These are phyloP conservation scores for Phanerodontia chrysosporium DNA, from an alignment of 768 basidiomycete species.

Conservation along the genomic window DNA sequence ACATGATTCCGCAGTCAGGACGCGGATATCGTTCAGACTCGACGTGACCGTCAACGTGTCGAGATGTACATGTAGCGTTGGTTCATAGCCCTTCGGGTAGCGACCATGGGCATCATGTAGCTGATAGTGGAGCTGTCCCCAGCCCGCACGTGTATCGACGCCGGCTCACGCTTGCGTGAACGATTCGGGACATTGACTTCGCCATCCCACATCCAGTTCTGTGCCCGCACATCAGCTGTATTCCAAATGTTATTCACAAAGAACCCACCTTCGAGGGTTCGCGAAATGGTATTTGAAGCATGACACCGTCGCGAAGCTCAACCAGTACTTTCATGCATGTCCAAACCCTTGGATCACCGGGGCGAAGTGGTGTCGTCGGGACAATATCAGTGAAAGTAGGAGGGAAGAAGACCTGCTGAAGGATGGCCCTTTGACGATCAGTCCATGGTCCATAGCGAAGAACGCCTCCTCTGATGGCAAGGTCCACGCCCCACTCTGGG, in stretches of 20 bases:
- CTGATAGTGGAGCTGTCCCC: constrained; percentile 83
- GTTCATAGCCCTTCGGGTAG: constrained; percentile 71
- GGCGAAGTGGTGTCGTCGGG: constrained; percentile 52
- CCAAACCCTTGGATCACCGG: constrained; percentile 82
- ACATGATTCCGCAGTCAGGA: constrained; percentile 75
- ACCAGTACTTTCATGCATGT: constrained; percentile 77
- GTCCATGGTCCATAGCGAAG: constrained; percentile 95
- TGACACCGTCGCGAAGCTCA: constrained; percentile 74
- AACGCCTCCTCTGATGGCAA: constrained; percentile 71
- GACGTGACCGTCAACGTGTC: constrained; percentile 75
- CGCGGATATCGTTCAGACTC: constrained; percentile 82
- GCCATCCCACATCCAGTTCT: constrained; percentile 96
- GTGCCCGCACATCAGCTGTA: too few species aligned
- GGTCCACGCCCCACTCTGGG: constrained; percentile 92
- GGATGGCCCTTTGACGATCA: constrained; percentile 81
- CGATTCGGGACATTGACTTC: constrained; percentile 41
- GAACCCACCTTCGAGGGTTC: constrained; percentile 84
- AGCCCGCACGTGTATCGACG: constrained; percentile 68
- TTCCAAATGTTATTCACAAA: too few species aligned
- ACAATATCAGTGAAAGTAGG: constrained; percentile 63
- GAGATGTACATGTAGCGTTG: constrained; percentile 76
- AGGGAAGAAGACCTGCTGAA: constrained; percentile 85
- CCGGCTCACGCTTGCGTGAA: constrained; percentile 56
- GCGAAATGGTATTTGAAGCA: constrained; percentile 82
- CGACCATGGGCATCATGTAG: constrained; percentile 81